A percentile compares a stretch with the other conserved stretches of the same genome.
Evolutionary conservation across 345 rosid genomes (phyloP).

Genomic region (Rhodomyrtus tomentosa): DNA sequence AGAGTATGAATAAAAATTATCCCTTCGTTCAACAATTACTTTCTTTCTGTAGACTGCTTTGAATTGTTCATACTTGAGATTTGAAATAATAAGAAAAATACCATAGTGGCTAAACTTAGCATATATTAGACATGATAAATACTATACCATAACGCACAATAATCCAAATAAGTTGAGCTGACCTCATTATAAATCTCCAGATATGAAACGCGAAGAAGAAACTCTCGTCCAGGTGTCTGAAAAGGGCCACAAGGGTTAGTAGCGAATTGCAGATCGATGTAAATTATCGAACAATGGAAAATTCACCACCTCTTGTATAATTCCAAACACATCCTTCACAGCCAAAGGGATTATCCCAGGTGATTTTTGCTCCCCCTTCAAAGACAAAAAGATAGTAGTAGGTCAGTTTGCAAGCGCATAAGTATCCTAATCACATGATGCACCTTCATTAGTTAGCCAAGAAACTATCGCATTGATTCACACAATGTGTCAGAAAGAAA

Average conservation of each 20-base stretch:
- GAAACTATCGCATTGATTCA: not conserved
- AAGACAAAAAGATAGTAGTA: not conserved
- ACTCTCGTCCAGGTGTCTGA: slow-evolving; percentile 86
- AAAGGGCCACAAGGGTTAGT: slow-evolving; percentile 10
- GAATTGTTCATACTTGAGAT: not conserved
- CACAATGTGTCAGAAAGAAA: not conserved
- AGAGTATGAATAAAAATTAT: too few relatives aligned
- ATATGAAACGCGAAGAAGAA: slow-evolving; percentile 96
- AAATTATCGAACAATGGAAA: not conserved
- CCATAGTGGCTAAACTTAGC: not conserved
- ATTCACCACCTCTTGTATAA: slow-evolving; percentile 78
- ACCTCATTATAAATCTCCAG: slow-evolving; percentile 97
- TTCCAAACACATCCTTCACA: slow-evolving; percentile 86
- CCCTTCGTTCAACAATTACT: too few relatives aligned
- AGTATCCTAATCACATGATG: not conserved
- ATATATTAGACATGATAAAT: not conserved
- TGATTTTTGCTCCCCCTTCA: slow-evolving; percentile 93
- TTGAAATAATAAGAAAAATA: not conserved
- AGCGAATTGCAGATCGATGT: not conserved
- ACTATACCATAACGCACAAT: not conserved
- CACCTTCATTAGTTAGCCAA: not conserved
- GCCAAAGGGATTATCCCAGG: slow-evolving; percentile 93
- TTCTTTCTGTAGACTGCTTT: not conserved
- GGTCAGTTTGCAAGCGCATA: not conserved
- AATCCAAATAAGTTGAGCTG: slow-evolving; percentile 3